phyloP scores from a whole-genome alignment of 768 basidiomycete genomes.

The Hygrocybe coccinea region DNA sequence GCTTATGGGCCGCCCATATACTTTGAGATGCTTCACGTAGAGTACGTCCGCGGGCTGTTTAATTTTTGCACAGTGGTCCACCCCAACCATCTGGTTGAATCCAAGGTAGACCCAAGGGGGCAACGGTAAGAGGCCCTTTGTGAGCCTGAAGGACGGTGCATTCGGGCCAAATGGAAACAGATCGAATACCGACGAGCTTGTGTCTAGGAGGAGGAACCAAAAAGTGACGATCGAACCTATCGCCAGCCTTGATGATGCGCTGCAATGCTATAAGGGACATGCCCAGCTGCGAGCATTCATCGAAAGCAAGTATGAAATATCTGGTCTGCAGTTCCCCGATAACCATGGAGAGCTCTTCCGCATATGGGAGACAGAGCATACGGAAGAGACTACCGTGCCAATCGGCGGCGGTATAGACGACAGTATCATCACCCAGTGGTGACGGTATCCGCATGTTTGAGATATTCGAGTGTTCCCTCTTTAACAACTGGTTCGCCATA shows the following conservation, averaged over 20 bases:
- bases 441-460: neutral
- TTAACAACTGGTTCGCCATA: neutral
- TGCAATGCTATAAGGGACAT: conserved; percentile 6
- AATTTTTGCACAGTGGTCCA: neutral
- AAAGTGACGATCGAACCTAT: neutral
- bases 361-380: neutral
- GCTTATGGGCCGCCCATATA: conserved; percentile 7
- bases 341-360: neutral
- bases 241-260: conserved; percentile 8
- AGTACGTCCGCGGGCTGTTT: neutral
- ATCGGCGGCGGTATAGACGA: neutral
- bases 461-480: neutral
- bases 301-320: conserved; percentile 3
- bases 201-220: conserved; percentile 7
- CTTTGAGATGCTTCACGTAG: conserved; percentile 2
- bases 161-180: neutral
- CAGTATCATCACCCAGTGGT: neutral
- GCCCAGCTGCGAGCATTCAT: conserved; percentile 3
- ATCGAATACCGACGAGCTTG: neutral
- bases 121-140: neutral
- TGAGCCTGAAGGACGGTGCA: neutral
- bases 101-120: conserved; percentile 6
- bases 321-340: neutral
- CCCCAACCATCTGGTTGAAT: conserved; percentile 3
- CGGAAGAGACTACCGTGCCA: neutral